phyloP scores from a whole-genome alignment of 768 basidiomycete species.

The Tephrocybe rancida region DNA sequence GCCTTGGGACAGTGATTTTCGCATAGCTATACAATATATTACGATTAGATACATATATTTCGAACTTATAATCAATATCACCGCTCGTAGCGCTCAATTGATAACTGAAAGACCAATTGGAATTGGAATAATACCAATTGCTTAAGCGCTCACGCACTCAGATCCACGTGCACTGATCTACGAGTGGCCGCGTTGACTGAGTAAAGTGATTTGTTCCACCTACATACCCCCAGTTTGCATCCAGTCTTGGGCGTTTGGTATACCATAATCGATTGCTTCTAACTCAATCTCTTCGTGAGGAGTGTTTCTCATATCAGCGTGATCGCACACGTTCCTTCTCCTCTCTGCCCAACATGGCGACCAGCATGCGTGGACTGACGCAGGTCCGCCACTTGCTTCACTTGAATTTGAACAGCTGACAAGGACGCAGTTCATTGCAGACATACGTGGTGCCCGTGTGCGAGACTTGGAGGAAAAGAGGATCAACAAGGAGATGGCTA shows the following conservation, averaged over 20 bases:
- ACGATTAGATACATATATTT: neutral
- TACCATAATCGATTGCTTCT: too few species aligned
- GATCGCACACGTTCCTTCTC: neutral
- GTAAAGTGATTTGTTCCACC: too few species aligned
- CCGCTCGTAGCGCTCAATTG: neutral
- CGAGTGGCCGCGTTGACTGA: too few species aligned
- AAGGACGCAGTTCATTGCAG: conserved; percentile 86
- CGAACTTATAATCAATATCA: neutral
- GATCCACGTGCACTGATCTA: too few species aligned
- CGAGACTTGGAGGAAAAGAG: conserved; percentile 98
- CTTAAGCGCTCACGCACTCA: too few species aligned
- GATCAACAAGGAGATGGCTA: conserved; percentile 99
- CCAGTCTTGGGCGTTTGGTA: too few species aligned
- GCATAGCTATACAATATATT: neutral
- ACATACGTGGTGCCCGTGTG: conserved; percentile 95
- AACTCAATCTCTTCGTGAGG: too few species aligned
- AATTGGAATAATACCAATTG: too few species aligned
- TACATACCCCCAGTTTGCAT: too few species aligned
- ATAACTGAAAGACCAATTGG: too few species aligned
- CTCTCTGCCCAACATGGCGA: conserved; percentile 62
- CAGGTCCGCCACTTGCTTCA: conserved; percentile 53
- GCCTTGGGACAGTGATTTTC: neutral
- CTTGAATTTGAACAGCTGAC: conserved; percentile 14
- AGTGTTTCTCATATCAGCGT: too few species aligned
- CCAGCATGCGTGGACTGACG: conserved; percentile 89